A percentile compares a stretch with the other conserved stretches of the same genome.
Evolutionary conservation across 345 rosid genomes (phyloP).

Genomic region (Raphanus sativus): DNA sequence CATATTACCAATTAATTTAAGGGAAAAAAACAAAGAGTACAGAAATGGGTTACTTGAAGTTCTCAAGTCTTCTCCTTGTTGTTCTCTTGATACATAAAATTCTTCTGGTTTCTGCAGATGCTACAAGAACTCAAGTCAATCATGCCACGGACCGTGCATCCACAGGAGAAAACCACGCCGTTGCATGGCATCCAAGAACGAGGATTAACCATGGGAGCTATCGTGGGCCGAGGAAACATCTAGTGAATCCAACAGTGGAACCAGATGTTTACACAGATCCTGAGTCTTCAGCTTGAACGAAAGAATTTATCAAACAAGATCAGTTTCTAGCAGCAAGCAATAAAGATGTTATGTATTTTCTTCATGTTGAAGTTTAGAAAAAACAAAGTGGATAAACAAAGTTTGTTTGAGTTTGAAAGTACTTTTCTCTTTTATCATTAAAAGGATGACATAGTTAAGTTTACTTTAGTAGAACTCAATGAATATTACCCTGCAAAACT

Average conservation of each 20-base stretch:
- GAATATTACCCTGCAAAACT: constrained; percentile 25
- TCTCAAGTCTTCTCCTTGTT: constrained; percentile 21
- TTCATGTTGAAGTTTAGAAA: constrained; percentile 36
- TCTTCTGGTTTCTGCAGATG: constrained; percentile 28
- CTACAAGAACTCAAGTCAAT: constrained; percentile 17
- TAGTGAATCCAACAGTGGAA: constrained; percentile 18
- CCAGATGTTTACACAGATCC: constrained; percentile 26
- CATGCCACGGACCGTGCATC: neutral
- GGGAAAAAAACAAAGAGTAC: neutral
- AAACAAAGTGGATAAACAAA: constrained; percentile 23
- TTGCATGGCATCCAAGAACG: constrained; percentile 2
- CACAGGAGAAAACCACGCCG: constrained; percentile 1
- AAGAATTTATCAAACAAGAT: constrained; percentile 5
- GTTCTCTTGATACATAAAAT: constrained; percentile 16
- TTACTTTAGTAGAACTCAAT: constrained; percentile 35
- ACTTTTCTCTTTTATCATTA: constrained; percentile 17
- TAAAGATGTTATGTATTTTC: constrained; percentile 25
- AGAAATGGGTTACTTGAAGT: constrained; percentile 29
- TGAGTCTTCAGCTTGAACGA: constrained; percentile 32
- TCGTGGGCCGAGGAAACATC: constrained; percentile 33
- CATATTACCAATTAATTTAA: neutral
- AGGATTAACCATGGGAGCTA: constrained; percentile 39
- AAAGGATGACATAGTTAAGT: constrained; percentile 10
- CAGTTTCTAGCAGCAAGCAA: constrained; percentile 22
- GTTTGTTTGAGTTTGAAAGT: constrained; percentile 23